phyloP scores from a whole-genome alignment of 306 rosid species.

The Benincasa hispida region DNA sequence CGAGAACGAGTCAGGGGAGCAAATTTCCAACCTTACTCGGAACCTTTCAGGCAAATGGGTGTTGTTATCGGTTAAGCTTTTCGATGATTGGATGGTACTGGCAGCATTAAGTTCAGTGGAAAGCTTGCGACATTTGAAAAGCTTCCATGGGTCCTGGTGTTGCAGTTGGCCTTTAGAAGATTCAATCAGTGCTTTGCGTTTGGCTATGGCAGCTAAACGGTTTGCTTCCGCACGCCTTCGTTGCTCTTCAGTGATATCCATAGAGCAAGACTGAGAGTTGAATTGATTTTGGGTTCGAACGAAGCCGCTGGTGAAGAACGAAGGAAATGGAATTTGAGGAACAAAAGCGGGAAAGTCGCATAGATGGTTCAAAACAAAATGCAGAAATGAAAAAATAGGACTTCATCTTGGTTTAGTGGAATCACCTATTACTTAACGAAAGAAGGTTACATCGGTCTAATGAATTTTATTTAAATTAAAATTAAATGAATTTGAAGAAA shows the following conservation, averaged over 20 bases:
- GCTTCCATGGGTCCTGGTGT: slow-evolving; percentile 33
- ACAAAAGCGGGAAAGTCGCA: too few relatives aligned
- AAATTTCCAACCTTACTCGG: slow-evolving; percentile 59
- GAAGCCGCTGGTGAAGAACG: not conserved
- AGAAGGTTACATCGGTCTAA: too few relatives aligned
- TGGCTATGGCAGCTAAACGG: slow-evolving; percentile 63
- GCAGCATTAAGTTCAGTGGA: slow-evolving; percentile 14
- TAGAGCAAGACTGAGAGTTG: not conserved
- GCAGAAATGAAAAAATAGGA: too few relatives aligned
- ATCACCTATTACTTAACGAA: too few relatives aligned
- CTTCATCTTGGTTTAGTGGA: too few relatives aligned
- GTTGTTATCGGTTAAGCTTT: not conserved
- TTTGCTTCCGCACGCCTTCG: slow-evolving; percentile 56
- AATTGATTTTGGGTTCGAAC: not conserved
- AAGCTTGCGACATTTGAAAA: slow-evolving; percentile 65
- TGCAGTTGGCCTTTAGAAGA: slow-evolving; percentile 15
- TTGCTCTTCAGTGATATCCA: slow-evolving; percentile 72
- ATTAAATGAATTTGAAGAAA: too few relatives aligned
- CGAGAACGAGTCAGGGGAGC: slow-evolving; percentile 63
- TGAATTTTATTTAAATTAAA: too few relatives aligned
- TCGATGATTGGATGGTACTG: not conserved
- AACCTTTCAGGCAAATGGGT: slow-evolving; percentile 21
- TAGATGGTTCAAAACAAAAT: too few relatives aligned
- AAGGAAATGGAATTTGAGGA: not conserved
- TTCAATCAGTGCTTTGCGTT: slow-evolving; percentile 51